These are phyloP conservation scores for Toxoplasma gondii DNA, from an alignment of 169 alveolate genomes.

Conservation along the genomic window DNA sequence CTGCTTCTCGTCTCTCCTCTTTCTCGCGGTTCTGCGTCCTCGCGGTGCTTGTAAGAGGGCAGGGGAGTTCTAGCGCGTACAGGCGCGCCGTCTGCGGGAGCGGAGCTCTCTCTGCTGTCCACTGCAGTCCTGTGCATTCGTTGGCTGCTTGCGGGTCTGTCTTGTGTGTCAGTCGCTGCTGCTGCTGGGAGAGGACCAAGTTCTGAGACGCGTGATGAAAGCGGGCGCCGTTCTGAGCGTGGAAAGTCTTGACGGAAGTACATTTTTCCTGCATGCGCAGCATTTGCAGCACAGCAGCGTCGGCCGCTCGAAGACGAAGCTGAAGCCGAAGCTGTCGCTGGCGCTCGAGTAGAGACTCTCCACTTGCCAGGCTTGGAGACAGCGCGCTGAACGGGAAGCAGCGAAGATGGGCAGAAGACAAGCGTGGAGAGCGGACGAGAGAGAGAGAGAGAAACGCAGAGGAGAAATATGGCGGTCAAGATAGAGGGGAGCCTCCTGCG, in stretches of 20 bases:
- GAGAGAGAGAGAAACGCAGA: not conserved
- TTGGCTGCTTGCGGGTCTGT: not conserved
- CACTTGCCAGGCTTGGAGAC: not conserved
- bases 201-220: constrained; percentile 44
- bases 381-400: not conserved
- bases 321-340: constrained; percentile 35
- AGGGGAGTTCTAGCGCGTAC: no score
- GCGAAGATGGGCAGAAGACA: no score
- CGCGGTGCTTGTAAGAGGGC: no score
- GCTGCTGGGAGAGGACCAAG: constrained; percentile 47
- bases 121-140: no score
- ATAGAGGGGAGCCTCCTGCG: no score
- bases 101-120: no score
- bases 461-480: no score
- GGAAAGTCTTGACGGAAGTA: constrained; percentile 42
- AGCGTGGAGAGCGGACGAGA: not conserved
- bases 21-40: no score
- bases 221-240: not conserved
- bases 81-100: no score
- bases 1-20: no score
- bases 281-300: constrained; percentile 53
- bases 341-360: not conserved
- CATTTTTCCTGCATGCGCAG: constrained; percentile 44
- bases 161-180: constrained; percentile 41
- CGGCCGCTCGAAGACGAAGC: constrained; percentile 42